Percentiles rank a stretch among this genome's conserved stretches.
Conservation (phyloP, 176 grass and related monocot species). For the Elymus sibiricus region DNA sequence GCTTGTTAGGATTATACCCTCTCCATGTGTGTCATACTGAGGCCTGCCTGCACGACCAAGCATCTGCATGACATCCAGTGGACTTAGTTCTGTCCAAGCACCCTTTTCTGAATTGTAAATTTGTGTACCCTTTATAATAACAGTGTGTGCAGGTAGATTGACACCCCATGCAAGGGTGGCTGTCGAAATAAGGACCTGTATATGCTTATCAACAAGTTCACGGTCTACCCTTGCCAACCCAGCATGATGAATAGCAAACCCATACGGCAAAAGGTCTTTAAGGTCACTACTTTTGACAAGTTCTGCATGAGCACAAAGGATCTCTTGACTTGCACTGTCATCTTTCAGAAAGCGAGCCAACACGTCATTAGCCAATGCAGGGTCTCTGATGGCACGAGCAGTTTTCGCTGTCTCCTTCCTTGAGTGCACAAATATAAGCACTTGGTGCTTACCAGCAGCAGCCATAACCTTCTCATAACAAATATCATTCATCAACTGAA, state of each 20-base stretch:
- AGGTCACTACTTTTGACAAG: conserved; percentile 90
- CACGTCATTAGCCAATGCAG: conserved; percentile 77
- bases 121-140: conserved; percentile 96
- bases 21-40: conserved; percentile 94
- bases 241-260: conserved; percentile 98
- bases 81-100: conserved; percentile 91
- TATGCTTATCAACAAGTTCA: conserved; percentile 72
- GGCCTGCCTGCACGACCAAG: conserved; percentile 96
- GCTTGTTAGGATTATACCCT: conserved; percentile 89
- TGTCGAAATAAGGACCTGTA: conserved; percentile 90
- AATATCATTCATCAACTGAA: conserved; percentile 95
- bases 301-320: conserved; percentile 80
- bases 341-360: conserved; percentile 76
- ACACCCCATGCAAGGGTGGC: conserved; percentile 98
- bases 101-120: conserved; percentile 97
- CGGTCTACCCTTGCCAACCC: conserved; percentile 83
- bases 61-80: conserved; percentile 97
- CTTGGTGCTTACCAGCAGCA: conserved; percentile 88
- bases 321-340: conserved; percentile 82
- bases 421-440: conserved; percentile 96
- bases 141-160: conserved; percentile 90
- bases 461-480: conserved; percentile 94
- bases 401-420: conserved; percentile 96
- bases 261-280: conserved; percentile 86
- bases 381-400: conserved; percentile 81